These are phyloP conservation scores for Trametes villosa DNA, from an alignment of 768 basidiomycete genomes.

Conservation along the genomic window DNA sequence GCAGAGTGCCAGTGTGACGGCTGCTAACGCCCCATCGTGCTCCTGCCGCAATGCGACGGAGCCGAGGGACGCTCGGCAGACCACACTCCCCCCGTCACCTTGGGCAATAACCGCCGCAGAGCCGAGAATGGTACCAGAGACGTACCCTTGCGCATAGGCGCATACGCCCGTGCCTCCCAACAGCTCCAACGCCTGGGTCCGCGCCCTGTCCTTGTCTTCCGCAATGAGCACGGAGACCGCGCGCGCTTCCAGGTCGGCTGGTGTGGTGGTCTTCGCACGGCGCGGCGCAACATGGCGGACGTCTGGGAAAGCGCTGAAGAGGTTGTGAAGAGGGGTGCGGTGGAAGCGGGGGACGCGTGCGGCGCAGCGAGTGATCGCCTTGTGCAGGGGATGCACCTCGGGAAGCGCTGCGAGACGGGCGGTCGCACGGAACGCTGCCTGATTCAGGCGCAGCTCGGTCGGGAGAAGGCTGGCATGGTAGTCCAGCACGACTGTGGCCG, in stretches of 20 bases:
- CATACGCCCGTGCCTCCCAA: not conserved
- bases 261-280: not conserved
- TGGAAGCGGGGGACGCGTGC: constrained; percentile 18
- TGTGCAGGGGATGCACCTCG: constrained; percentile 21
- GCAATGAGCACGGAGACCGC: not conserved
- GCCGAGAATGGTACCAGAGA: constrained; percentile 13
- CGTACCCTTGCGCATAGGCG: constrained; percentile 4
- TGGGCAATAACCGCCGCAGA: not conserved
- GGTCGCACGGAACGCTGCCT: constrained; percentile 9
- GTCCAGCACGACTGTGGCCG: constrained; percentile 28
- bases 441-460: constrained; percentile 21
- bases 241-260: not conserved
- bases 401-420: constrained; percentile 25
- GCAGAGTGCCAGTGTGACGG: constrained; percentile 1
- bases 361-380: constrained; percentile 3
- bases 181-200: not conserved
- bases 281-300: not conserved
- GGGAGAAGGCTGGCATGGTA: constrained; percentile 27
- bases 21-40: not conserved
- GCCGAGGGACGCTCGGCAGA: not conserved
- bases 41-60: not conserved
- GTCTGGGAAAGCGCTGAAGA: not conserved
- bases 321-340: constrained; percentile 26
- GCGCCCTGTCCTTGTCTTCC: not conserved
- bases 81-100: not conserved